These are phyloP conservation scores for Beauveria sp. DNA, from an alignment of 2,329 filamentous ascomycete genomes.

Conservation along the genomic window DNA sequence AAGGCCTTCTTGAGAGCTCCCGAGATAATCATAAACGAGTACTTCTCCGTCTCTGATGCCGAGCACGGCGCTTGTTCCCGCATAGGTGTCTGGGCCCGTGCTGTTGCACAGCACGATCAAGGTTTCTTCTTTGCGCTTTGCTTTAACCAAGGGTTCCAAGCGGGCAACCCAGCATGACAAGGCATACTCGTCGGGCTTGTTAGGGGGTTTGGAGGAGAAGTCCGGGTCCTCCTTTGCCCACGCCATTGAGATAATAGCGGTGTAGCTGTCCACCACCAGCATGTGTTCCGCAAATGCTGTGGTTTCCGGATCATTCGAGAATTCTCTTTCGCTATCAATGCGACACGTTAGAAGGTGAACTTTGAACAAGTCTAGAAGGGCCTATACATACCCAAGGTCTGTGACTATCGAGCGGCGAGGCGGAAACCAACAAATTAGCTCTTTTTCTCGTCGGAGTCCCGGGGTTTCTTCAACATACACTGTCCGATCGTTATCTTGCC, in stretches of 20 bases:
- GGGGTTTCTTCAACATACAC: slow-evolving; percentile 22
- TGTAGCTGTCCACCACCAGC: slow-evolving; percentile 41
- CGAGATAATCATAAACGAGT: slow-evolving; percentile 60
- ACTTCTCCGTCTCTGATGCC: slow-evolving; percentile 59
- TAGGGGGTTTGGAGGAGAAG: slow-evolving; percentile 41
- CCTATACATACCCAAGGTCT: neutral
- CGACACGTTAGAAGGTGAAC: neutral
- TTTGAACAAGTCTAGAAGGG: neutral
- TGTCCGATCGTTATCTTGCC: slow-evolving; percentile 46
- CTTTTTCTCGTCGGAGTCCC: neutral
- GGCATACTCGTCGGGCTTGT: slow-evolving; percentile 64
- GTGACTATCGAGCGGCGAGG: neutral
- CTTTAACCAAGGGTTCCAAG: slow-evolving; percentile 45
- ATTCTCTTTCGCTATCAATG: neutral
- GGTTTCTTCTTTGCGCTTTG: slow-evolving; percentile 41
- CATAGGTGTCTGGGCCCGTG: slow-evolving; percentile 62
- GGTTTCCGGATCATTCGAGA: neutral
- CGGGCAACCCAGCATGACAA: slow-evolving; percentile 69
- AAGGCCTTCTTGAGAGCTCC: slow-evolving; percentile 61
- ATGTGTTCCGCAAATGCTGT: slow-evolving; percentile 37
- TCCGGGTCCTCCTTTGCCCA: slow-evolving; percentile 56
- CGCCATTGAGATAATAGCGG: slow-evolving; percentile 69
- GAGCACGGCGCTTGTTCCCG: slow-evolving; percentile 66
- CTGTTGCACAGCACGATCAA: slow-evolving; percentile 67
- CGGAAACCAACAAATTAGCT: neutral